Conservation (phyloP, 2,329 filamentous ascomycete species). For the Hymenoscyphus fructigenus region DNA sequence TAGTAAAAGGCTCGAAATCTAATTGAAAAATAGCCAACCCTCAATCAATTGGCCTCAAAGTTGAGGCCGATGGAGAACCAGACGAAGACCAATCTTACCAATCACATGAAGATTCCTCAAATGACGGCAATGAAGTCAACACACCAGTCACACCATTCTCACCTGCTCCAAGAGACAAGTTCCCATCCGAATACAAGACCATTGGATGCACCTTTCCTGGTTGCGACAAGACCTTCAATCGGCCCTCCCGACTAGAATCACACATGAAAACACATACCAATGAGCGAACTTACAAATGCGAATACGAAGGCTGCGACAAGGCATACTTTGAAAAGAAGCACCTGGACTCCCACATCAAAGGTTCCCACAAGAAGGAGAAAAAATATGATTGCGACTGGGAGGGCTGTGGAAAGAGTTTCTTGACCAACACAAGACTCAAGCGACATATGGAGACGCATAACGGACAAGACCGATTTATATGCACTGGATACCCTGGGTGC, state of each 20-base stretch:
- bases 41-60: conserved; percentile 28
- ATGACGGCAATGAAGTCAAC: conserved; percentile 38
- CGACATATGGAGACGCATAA: conserved; percentile 78
- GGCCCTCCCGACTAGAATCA: conserved; percentile 74
- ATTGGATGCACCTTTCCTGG: conserved; percentile 71
- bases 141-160: conserved; percentile 41
- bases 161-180: conserved; percentile 46
- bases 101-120: conserved; percentile 33
- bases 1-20: neutral
- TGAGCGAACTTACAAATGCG: conserved; percentile 76
- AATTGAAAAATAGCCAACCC: neutral
- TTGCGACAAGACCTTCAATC: conserved; percentile 84
- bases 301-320: conserved; percentile 71
- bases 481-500: conserved; percentile 68
- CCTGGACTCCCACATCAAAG: conserved; percentile 80
- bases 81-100: conserved; percentile 31
- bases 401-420: conserved; percentile 77
- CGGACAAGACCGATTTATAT: conserved; percentile 72
- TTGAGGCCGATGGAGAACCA: conserved; percentile 41
- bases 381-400: conserved; percentile 70
- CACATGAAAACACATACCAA: conserved; percentile 85
- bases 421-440: conserved; percentile 74
- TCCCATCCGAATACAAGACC: conserved; percentile 73
- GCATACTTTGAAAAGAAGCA: conserved; percentile 85
- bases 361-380: conserved; percentile 71